These are phyloP conservation scores for Penicillium brevicompactum DNA, from an alignment of 2,329 filamentous ascomycete genomes.

Conservation along the genomic window DNA sequence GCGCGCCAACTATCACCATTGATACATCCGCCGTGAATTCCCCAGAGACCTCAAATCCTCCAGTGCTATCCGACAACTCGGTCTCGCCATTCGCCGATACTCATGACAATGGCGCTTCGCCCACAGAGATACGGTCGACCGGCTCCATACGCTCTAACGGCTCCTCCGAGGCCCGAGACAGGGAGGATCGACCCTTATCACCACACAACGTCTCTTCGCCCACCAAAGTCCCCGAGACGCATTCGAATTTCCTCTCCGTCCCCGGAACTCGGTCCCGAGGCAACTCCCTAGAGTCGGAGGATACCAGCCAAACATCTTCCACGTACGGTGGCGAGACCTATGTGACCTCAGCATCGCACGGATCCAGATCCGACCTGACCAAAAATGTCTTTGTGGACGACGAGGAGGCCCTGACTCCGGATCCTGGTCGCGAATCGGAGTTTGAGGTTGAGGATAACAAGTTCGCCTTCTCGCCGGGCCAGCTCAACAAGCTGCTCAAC, in stretches of 20 bases:
- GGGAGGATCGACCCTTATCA: conserved; percentile 62
- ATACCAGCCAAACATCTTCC: conserved; percentile 54
- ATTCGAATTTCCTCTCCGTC: conserved; percentile 63
- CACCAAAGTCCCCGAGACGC: conserved; percentile 53
- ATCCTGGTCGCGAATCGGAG: conserved; percentile 70
- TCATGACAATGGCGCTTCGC: conserved; percentile 38
- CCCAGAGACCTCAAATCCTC: conserved; percentile 36
- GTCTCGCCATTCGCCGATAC: conserved; percentile 42
- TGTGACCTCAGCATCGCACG: conserved; percentile 46
- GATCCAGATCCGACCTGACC: conserved; percentile 46
- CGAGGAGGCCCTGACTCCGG: conserved; percentile 65
- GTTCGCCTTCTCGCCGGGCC: conserved; percentile 73
- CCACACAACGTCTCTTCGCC: conserved; percentile 70
- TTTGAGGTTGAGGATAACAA: conserved; percentile 69
- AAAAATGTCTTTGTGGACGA: conserved; percentile 58
- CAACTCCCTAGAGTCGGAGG: conserved; percentile 66
- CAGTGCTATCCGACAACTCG: conserved; percentile 37
- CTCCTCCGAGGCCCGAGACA: conserved; percentile 60
- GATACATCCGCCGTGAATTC: conserved; percentile 57
- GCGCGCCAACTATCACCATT: conserved; percentile 59
- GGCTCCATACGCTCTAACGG: conserved; percentile 56
- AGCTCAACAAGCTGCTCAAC: conserved; percentile 75
- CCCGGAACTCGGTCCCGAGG: conserved; percentile 65
- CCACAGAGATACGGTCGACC: conserved; percentile 54
- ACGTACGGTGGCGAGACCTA: conserved; percentile 59